Evolutionary conservation across 176 grass and related monocot species (phyloP).

Genomic region (Carex kokanica): DNA sequence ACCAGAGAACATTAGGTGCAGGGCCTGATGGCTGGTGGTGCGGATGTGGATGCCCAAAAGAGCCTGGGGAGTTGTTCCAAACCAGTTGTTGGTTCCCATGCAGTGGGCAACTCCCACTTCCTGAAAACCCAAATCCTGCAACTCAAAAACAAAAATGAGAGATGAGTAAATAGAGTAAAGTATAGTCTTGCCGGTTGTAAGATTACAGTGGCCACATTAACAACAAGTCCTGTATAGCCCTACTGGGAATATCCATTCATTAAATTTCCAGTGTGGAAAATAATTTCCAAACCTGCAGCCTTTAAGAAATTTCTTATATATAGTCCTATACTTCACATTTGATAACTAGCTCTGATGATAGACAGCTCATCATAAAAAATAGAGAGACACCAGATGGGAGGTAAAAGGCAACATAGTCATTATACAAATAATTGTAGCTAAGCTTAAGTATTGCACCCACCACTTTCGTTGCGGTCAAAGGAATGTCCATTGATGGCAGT

Average conservation of each 20-base stretch:
- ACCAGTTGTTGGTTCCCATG: constrained; percentile 50
- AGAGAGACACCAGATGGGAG: background rate
- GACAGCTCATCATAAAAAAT: background rate
- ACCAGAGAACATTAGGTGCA: constrained; percentile 48
- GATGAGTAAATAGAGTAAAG: constrained; percentile 23
- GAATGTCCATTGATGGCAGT: constrained; percentile 60
- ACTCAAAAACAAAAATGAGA: constrained; percentile 18
- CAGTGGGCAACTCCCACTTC: constrained; percentile 59
- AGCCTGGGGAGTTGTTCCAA: constrained; percentile 70
- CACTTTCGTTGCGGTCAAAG: constrained; percentile 54
- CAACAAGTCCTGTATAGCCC: background rate
- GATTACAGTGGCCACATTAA: background rate
- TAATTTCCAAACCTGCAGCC: background rate
- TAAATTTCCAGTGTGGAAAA: background rate
- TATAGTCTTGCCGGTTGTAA: background rate
- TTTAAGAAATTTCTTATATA: background rate
- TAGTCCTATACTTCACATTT: background rate
- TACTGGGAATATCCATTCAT: background rate
- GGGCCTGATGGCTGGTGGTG: constrained; percentile 28
- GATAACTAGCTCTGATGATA: background rate
- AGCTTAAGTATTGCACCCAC: constrained; percentile 36
- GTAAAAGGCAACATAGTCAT: background rate
- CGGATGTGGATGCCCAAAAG: background rate
- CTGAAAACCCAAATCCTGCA: constrained; percentile 64
- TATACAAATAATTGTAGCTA: background rate